Evolutionary conservation across 257 asterid species (phyloP).

Genomic region (Solanum bulbocastanum): DNA sequence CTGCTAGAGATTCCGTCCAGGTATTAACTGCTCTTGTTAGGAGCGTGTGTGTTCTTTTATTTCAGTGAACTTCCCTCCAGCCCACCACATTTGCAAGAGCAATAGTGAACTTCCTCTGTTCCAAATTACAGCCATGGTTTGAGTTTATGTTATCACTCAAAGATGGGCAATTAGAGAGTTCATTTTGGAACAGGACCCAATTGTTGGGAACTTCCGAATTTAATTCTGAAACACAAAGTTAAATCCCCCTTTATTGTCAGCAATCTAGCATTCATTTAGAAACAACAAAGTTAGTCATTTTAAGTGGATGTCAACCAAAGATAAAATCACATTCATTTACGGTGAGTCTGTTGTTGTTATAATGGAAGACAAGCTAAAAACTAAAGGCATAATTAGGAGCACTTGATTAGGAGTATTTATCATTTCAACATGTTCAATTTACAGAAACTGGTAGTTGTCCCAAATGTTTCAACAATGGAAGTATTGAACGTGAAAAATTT

Average conservation of each 20-base stretch:
- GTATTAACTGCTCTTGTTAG: background rate
- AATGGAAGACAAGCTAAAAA: background rate
- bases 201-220: background rate
- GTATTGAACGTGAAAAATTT: background rate
- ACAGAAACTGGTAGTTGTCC: background rate
- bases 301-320: background rate
- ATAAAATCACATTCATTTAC: background rate
- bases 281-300: background rate
- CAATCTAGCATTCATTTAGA: background rate
- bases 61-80: background rate
- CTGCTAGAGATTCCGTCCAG: constrained; percentile 12
- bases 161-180: background rate
- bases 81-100: background rate
- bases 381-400: background rate
- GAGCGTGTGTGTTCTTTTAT: background rate
- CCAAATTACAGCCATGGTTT: background rate
- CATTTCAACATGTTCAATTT: background rate
- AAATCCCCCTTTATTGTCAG: background rate
- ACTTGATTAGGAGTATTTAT: background rate
- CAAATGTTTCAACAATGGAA: background rate
- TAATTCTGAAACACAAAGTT: background rate
- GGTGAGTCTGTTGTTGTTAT: background rate
- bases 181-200: background rate
- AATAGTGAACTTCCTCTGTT: background rate
- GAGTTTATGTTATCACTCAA: background rate